Conservation (phyloP, 1,139 yeast genomes). For the Nakaseomyces nivariensis region DNA sequence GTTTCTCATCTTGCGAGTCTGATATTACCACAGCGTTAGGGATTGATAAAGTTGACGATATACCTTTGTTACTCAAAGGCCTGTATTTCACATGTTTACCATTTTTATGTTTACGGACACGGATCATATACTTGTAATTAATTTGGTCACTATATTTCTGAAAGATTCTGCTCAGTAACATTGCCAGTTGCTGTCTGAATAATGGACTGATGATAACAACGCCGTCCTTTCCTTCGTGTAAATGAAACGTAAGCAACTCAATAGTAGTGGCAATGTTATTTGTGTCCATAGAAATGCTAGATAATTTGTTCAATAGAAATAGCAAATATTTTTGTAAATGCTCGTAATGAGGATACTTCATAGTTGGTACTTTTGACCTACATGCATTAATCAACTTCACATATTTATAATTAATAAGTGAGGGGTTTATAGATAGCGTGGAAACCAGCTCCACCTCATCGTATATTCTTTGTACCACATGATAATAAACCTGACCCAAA, state of each 20-base stretch:
- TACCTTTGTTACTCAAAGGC: conserved; percentile 13
- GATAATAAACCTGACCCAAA: conserved; percentile 11
- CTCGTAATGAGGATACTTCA: conserved; percentile 9
- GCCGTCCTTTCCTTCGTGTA: conserved; percentile 3
- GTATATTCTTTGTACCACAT: conserved; percentile 10
- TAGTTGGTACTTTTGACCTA: conserved; percentile 8
- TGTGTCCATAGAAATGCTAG: background rate
- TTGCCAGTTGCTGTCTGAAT: conserved; percentile 2
- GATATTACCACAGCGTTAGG: conserved; percentile 20
- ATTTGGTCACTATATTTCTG: conserved; percentile 14
- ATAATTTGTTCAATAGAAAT: background rate
- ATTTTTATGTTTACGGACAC: conserved; percentile 5
- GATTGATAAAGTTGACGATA: conserved; percentile 9
- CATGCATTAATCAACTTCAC: conserved; percentile 16
- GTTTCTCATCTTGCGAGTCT: conserved; percentile 14
- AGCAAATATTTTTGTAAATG: conserved; percentile 7
- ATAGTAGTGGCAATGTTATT: conserved; percentile 5
- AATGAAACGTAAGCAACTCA: conserved; percentile 11
- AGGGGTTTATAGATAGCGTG: conserved; percentile 10
- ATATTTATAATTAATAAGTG: conserved; percentile 12
- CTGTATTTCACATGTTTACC: conserved; percentile 9
- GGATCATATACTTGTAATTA: conserved; percentile 17
- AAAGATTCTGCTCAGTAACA: conserved; percentile 10
- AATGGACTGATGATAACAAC: background rate
- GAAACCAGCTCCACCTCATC: conserved; percentile 7